Evolutionary conservation across 495 filamentous ascomycete species (phyloP).

Genomic region (Sphaerosporella brunnea): DNA sequence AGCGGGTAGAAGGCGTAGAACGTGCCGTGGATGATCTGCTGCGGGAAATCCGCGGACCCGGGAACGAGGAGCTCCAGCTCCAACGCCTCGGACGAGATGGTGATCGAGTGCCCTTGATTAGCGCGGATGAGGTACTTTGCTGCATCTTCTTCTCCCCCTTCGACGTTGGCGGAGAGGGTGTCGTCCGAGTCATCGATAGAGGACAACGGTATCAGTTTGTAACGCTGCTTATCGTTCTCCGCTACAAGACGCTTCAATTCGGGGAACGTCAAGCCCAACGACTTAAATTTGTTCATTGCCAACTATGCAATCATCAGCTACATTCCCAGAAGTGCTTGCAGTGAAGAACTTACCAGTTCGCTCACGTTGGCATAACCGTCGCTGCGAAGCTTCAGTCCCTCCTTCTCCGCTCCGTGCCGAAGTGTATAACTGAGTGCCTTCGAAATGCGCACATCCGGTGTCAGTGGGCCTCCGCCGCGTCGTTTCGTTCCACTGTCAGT

Average conservation of each 20-base stretch:
- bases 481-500: no score
- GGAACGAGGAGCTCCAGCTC: slow-evolving; percentile 43
- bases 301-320: no score
- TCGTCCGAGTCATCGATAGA: no score
- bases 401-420: slow-evolving; percentile 64
- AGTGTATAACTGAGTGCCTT: slow-evolving; percentile 65
- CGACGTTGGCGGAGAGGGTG: no score
- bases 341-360: no score
- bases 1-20: slow-evolving; percentile 54
- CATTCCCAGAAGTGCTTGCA: no score
- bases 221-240: slow-evolving; percentile 79
- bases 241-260: slow-evolving; percentile 57
- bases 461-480: no score
- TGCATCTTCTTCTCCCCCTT: neutral
- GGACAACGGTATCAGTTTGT: no score
- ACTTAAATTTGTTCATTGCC: slow-evolving; percentile 47
- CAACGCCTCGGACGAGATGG: slow-evolving; percentile 47
- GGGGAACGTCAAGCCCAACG: slow-evolving; percentile 49
- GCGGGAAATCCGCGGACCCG: slow-evolving; percentile 37
- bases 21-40: slow-evolving; percentile 67
- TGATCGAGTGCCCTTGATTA: slow-evolving; percentile 74
- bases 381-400: slow-evolving; percentile 53
- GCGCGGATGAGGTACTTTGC: slow-evolving; percentile 53
- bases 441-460: slow-evolving; percentile 42
- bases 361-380: slow-evolving; percentile 75